Evolutionary conservation across 2,329 filamentous ascomycete genomes (phyloP), one percentile per base, ranked within the genome.

Genomic region (Botrytis deweyae): DNA sequence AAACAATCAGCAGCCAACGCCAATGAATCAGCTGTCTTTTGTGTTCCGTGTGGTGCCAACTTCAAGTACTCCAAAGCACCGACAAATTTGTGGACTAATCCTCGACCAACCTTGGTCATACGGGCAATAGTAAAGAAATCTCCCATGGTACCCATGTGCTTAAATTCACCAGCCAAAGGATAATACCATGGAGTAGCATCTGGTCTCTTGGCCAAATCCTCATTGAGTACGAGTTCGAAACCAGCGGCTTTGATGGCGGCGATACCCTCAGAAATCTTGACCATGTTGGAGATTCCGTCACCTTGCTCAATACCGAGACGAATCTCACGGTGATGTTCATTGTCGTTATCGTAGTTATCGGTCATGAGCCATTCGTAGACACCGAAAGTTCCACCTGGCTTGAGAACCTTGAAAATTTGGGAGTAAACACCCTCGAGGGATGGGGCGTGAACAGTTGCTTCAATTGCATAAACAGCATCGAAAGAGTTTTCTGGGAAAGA

Each of bases 341-440:
- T 94, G 75, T 92, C 87, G 82, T 97, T 95, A 85, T 98, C 92
- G 84, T 98, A 99, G 38, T 91, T 86, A 76, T 98, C 95, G 10
- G 95, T 98, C 96, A 99, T 98, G 81, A 98, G 87, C 96, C 96
- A 98, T 84, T 99, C 96, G 85, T 98, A 99, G 70, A 98, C 95
- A 81, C 95, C 96, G 80, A 98, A 99, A 70, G 94, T 87, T 83
- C 96, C 95, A 75, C 96, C 96, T 33, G 96, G 96, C 88, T 98
- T 99, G 76, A 99, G 88, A 36, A 98, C 95, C 66, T 93, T 93
- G 89, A 92, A 95, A 81, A 98, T 98, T 84, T 98, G 92, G 82
- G 90, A 91, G 86, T 99, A 99, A 77, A 98, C 94, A 74, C 93
- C 95, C 80, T 94, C 92, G 12, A 98, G 90, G 63, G 90, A 92